These are phyloP conservation scores for Claviceps sorghi DNA, from an alignment of 2,329 filamentous ascomycete genomes.

Conservation along the genomic window DNA sequence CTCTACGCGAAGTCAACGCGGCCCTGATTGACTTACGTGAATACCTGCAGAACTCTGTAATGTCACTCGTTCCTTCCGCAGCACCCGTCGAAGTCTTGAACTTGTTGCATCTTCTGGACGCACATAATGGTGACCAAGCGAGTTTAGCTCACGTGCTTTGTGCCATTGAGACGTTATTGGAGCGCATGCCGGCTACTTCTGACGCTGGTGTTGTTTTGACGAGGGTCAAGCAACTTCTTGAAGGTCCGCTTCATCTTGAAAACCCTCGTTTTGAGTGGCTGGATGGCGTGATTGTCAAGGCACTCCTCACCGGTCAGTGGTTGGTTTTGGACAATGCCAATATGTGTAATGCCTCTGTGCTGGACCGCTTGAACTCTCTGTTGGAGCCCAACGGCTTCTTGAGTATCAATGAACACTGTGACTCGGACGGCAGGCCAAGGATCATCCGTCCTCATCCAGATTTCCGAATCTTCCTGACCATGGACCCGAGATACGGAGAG, in stretches of 20 bases:
- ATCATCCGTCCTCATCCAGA: slow-evolving; percentile 68
- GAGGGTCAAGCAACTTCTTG: slow-evolving; percentile 34
- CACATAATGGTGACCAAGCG: slow-evolving; percentile 22
- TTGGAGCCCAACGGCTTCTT: slow-evolving; percentile 80
- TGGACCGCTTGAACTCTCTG: slow-evolving; percentile 87
- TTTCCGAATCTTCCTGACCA: slow-evolving; percentile 86
- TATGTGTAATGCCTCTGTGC: slow-evolving; percentile 83
- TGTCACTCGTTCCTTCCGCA: slow-evolving; percentile 31
- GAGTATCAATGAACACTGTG: slow-evolving; percentile 87
- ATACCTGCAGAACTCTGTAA: slow-evolving; percentile 36
- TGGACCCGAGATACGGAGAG: slow-evolving; percentile 84
- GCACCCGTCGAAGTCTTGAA: slow-evolving; percentile 33
- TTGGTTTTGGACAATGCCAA: slow-evolving; percentile 95
- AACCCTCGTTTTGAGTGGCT: slow-evolving; percentile 90
- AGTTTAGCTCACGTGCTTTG: slow-evolving; percentile 23
- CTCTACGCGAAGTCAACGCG: slow-evolving; percentile 55
- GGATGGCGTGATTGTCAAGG: slow-evolving; percentile 80
- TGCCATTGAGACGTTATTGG: slow-evolving; percentile 25
- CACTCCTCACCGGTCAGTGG: slow-evolving; percentile 77
- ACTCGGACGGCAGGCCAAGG: slow-evolving; percentile 63
- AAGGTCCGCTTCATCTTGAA: slow-evolving; percentile 41
- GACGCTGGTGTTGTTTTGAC: slow-evolving; percentile 32
- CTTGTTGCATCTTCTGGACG: slow-evolving; percentile 36
- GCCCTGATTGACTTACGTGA: slow-evolving; percentile 32
- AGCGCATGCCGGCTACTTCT: slow-evolving; percentile 27